phyloP scores from a whole-genome alignment of 352 stramenopile genomes.

The Pythium sukuiense region DNA sequence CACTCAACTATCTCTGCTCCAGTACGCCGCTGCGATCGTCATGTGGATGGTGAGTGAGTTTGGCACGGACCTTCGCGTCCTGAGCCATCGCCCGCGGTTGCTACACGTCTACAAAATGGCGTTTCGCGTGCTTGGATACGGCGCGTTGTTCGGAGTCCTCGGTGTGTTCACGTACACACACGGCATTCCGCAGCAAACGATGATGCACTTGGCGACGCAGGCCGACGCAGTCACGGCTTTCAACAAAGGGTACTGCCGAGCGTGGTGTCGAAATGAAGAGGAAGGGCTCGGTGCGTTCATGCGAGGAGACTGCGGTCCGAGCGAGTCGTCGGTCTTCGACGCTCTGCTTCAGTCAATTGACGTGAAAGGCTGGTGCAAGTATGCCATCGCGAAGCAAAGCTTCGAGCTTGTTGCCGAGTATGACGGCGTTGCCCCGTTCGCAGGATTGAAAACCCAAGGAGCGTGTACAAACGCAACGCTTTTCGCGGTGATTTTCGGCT shows the following conservation, averaged over 20 bases:
- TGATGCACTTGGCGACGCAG: not conserved
- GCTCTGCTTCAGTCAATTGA: not conserved
- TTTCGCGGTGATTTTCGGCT: not conserved
- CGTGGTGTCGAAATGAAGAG: not conserved
- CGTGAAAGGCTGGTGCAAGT: not conserved
- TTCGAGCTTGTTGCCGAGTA: not conserved
- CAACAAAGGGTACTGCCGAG: not conserved
- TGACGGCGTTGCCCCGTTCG: not conserved
- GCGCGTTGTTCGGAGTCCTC: not conserved
- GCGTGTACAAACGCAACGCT: too few species aligned
- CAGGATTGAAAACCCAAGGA: not conserved
- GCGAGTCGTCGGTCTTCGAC: not conserved
- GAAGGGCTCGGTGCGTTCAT: not conserved
- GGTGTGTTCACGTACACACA: too few species aligned
- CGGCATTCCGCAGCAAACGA: too few species aligned
- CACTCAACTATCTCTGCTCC: not conserved
- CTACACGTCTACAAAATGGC: too few species aligned
- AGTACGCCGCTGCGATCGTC: not conserved
- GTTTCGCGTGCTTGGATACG: too few species aligned
- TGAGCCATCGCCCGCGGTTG: too few species aligned
- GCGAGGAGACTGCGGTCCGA: not conserved
- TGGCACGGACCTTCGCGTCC: too few species aligned
- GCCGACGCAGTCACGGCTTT: not conserved
- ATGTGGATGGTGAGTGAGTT: too few species aligned
- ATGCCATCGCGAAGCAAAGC: not conserved